Evolutionary conservation across 768 basidiomycete genomes (phyloP).

Genomic region (Phaffia tasmanica): DNA sequence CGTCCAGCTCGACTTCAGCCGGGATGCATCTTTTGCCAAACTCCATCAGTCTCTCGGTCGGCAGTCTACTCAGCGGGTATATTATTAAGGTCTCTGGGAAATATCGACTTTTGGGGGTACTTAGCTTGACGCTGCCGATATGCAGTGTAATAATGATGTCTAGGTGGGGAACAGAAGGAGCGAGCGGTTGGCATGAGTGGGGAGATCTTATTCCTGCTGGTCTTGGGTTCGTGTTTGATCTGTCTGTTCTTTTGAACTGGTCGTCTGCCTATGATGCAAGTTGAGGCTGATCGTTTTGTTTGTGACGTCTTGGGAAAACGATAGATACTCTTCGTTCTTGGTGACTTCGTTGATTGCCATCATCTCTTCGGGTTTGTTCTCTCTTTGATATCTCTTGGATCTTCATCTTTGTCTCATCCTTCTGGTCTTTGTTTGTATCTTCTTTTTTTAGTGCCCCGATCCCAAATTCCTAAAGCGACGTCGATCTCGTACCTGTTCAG

Average conservation of each 20-base stretch:
- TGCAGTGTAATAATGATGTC: neutral
- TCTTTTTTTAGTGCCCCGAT: conserved; percentile 4
- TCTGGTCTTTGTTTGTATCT: neutral
- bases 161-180: conserved; percentile 4
- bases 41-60: conserved; percentile 14
- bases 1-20: neutral
- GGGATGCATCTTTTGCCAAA: conserved; percentile 24
- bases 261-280: too few relatives aligned
- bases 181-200: conserved; percentile 15
- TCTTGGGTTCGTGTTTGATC: too few relatives aligned
- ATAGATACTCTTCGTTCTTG: conserved; percentile 22
- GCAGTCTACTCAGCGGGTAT: conserved; percentile 19
- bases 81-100: conserved; percentile 12
- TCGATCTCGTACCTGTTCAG: conserved; percentile 21
- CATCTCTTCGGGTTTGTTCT: conserved; percentile 13
- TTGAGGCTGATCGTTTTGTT: neutral
- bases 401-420: neutral
- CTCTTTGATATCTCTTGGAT: neutral
- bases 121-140: conserved; percentile 12
- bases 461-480: conserved; percentile 18
- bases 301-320: neutral
- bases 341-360: conserved; percentile 18
- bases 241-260: neutral
- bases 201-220: conserved; percentile 9
- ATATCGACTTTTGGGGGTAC: conserved; percentile 10